A percentile compares a stretch with the other conserved stretches of the same genome.
Conservation (phyloP, 2,329 filamentous ascomycete genomes). For the Magnaporthales sp. region DNA sequence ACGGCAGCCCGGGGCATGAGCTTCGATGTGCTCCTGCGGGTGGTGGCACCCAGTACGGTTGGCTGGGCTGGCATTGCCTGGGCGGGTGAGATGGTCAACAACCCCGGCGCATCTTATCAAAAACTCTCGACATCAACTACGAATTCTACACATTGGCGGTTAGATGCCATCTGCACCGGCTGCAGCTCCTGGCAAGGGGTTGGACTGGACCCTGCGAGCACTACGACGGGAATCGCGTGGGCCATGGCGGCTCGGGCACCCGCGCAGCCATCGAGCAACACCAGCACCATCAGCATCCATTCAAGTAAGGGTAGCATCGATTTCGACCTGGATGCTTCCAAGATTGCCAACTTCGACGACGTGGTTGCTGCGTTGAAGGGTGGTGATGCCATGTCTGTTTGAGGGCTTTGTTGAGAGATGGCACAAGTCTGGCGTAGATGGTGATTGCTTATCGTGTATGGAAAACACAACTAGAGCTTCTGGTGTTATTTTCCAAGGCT, state of each 20-base stretch:
- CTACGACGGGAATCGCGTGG: slow-evolving; percentile 16
- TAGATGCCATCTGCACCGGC: slow-evolving; percentile 28
- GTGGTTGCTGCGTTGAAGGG: neutral
- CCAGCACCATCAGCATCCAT: slow-evolving; percentile 20
- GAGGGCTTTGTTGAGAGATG: neutral
- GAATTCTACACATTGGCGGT: slow-evolving; percentile 31
- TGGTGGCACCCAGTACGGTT: slow-evolving; percentile 27
- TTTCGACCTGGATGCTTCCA: slow-evolving; percentile 16
- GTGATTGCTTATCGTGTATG: neutral
- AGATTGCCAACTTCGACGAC: slow-evolving; percentile 17
- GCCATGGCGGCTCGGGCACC: slow-evolving; percentile 14
- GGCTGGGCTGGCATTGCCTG: slow-evolving; percentile 32
- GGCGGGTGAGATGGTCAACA: slow-evolving; percentile 32
- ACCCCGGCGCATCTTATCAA: slow-evolving; percentile 23
- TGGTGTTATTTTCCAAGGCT: neutral
- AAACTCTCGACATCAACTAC: slow-evolving; percentile 22
- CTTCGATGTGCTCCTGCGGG: slow-evolving; percentile 28
- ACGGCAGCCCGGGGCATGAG: slow-evolving; percentile 17
- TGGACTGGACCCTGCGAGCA: slow-evolving; percentile 17
- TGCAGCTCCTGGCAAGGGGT: slow-evolving; percentile 25
- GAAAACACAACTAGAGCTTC: neutral
- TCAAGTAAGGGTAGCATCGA: slow-evolving; percentile 15
- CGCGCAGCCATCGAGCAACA: slow-evolving; percentile 15
- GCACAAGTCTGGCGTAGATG: neutral
- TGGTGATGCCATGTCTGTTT: neutral